A percentile compares a stretch with the other conserved stretches of the same genome.
Conservation (phyloP, 2,329 filamentous ascomycete species). For the Lasiodiplodia gonubiensis region DNA sequence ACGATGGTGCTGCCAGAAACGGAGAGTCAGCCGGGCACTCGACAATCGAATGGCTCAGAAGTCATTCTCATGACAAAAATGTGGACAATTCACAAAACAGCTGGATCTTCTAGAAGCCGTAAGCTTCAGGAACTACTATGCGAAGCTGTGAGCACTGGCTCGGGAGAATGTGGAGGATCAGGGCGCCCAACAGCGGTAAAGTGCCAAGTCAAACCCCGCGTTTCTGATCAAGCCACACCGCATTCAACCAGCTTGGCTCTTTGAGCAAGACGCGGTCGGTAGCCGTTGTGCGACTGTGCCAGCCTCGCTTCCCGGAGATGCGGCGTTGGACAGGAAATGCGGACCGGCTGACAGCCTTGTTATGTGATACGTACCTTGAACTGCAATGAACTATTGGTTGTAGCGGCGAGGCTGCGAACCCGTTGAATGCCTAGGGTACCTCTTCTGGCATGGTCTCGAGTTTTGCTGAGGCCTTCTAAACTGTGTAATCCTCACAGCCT, state of each 20-base stretch:
- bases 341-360: slow-evolving; percentile 8
- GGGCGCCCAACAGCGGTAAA: not conserved
- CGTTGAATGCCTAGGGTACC: not conserved
- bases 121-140: not conserved
- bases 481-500: not conserved
- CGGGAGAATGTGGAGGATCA: not conserved
- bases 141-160: not conserved
- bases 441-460: not conserved
- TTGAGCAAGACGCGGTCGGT: not conserved
- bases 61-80: not conserved
- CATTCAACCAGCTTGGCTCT: slow-evolving; percentile 24
- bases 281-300: not conserved
- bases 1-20: not conserved
- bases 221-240: slow-evolving; percentile 24
- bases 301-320: not conserved
- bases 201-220: slow-evolving; percentile 26
- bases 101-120: not conserved
- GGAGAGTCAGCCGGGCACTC: not conserved
- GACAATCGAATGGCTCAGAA: not conserved
- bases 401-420: not conserved
- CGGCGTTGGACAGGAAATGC: not conserved
- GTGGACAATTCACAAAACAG: not conserved
- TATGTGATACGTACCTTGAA: slow-evolving; percentile 2
- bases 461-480: not conserved
- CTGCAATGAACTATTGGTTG: not conserved